phyloP scores from a whole-genome alignment of 352 stramenopile genomes.

The Phytophthora quininea region DNA sequence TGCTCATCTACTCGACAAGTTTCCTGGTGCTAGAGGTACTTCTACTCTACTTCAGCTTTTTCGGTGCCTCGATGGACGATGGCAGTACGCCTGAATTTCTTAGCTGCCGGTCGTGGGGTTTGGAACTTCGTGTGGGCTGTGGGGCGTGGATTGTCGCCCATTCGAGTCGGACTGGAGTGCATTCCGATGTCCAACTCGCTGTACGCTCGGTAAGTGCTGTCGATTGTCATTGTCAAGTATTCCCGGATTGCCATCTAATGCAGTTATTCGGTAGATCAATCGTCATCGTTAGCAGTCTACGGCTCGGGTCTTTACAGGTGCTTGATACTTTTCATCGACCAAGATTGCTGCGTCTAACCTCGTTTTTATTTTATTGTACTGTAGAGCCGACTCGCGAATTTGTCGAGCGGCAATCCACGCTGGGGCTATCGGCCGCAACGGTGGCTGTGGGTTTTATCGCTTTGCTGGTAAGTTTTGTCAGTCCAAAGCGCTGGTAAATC shows the following conservation, averaged over 20 bases:
- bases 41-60: conserved; percentile 81
- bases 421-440: conserved; percentile 68
- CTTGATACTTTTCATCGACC: background rate
- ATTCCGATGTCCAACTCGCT: conserved; percentile 75
- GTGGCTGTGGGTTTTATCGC: conserved; percentile 70
- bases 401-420: conserved; percentile 82
- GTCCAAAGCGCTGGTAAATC: no score
- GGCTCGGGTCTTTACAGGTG: conserved; percentile 72
- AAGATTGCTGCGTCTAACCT: background rate
- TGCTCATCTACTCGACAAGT: conserved; percentile 53
- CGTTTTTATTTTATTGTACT: background rate
- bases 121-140: conserved; percentile 64
- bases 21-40: conserved; percentile 51
- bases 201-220: conserved; percentile 53
- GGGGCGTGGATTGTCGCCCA: conserved; percentile 61
- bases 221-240: background rate
- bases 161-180: conserved; percentile 66
- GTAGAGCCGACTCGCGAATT: conserved; percentile 78
- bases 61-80: conserved; percentile 64
- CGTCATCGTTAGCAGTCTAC: conserved; percentile 65
- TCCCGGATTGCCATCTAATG: background rate
- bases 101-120: conserved; percentile 75
- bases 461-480: conserved; percentile 45
- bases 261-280: conserved; percentile 51
- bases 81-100: conserved; percentile 59